Percentiles rank a stretch among this genome's conserved stretches.
Evolutionary conservation across 2,329 filamentous ascomycete genomes (phyloP).

Genomic region (Fusarium sp.): DNA sequence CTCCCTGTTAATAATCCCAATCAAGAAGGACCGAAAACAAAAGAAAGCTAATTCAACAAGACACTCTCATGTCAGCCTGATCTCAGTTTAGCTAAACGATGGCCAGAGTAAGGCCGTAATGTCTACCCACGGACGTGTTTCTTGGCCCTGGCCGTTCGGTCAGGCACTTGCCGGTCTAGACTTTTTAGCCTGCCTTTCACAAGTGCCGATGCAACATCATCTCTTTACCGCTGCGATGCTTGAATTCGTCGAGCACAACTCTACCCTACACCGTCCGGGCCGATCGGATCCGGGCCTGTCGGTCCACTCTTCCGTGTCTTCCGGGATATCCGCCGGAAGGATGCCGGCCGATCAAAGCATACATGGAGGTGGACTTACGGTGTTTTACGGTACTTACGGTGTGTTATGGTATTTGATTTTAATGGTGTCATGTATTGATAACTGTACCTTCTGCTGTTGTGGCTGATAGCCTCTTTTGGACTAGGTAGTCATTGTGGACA

Average conservation of each 20-base stretch:
- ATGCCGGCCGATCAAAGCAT: background rate
- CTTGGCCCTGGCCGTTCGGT: background rate
- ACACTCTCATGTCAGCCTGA: background rate
- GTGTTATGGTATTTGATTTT: no score
- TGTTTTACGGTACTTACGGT: no score
- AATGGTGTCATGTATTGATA: no score
- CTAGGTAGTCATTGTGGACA: no score
- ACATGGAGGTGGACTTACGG: background rate
- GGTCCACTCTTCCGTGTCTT: slow-evolving; percentile 2
- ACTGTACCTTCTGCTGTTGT: no score
- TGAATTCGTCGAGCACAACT: background rate
- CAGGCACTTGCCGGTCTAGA: background rate
- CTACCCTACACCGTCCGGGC: slow-evolving; percentile 7
- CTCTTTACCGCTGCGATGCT: background rate
- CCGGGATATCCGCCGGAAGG: background rate
- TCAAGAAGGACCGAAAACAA: background rate
- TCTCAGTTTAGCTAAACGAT: background rate
- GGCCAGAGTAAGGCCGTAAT: background rate
- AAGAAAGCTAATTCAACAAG: background rate
- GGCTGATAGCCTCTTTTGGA: no score
- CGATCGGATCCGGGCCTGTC: background rate
- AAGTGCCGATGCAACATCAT: background rate
- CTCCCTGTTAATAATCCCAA: background rate
- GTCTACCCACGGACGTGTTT: background rate
- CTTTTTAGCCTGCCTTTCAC: background rate